Evolutionary conservation across 768 basidiomycete species (phyloP), one percentile per base, ranked within the genome.

Genomic region (Hericium erinaceus): DNA sequence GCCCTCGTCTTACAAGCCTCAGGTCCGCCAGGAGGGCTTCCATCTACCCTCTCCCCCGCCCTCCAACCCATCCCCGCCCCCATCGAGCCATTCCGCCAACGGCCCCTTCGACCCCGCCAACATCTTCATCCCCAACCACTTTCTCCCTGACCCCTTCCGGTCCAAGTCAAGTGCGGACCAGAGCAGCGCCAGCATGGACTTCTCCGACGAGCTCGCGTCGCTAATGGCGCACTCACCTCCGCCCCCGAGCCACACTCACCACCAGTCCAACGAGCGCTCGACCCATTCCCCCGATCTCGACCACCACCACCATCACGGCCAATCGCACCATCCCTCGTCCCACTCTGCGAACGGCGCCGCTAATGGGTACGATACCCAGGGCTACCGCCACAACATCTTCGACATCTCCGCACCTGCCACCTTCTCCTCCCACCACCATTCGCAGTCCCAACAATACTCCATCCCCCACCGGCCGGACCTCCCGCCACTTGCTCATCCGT

Each of bases 21-120:
- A 80, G 61, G 72, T 88, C 61, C 75, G 86, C 59, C 83, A 86
- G 66, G 84, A 89, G 72, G 88, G 89, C 64, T 90, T 90, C 68
- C 83, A 87, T 60, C 64, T 84, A 39, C 79, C 81, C 20, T 75
- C 75, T 50, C 76, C 81, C 22, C 67, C 74, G 10, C 67, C 72
- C 52, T 63, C 62, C 52, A 63, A 70, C 60, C 59, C 70, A 39
- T 51, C 70, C 61, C 56, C 70, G 48, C 44, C 26, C 53, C 46
- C 48, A 50, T 44, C 58, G 57, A 66, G 58, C 65, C 33, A 33
- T 33, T 33, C 33, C 33, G 59, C 66, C 63, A 64, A 64, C 26
- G 58, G 55, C 58, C 61, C 60, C 55, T 69, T 65, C 66, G 65
- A 69, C 66, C 61, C 60, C 57, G 57, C 68, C 62, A 65, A 68